These are phyloP conservation scores for Colletotrichum liriopes DNA, from an alignment of 2,329 filamentous ascomycete species.

Conservation along the genomic window DNA sequence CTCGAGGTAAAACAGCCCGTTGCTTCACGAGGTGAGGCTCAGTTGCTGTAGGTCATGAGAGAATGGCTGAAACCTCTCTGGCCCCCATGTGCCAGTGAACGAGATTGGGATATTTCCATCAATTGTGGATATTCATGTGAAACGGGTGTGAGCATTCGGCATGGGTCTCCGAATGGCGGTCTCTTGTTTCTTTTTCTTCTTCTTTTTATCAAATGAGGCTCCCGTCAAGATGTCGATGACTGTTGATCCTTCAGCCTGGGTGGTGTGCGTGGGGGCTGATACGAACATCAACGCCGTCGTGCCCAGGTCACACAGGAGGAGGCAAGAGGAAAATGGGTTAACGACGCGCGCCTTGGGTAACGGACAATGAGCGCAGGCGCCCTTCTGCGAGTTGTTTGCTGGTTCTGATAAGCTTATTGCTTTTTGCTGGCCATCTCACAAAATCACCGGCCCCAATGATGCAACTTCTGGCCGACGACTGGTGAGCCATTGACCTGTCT, in stretches of 20 bases:
- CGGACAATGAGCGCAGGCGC: background rate
- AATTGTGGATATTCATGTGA: constrained; percentile 32
- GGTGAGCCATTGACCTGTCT: constrained; percentile 20
- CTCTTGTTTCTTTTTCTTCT: background rate
- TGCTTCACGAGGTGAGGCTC: constrained; percentile 18
- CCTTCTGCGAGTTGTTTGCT: background rate
- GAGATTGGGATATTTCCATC: background rate
- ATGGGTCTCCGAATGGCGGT: constrained; percentile 25
- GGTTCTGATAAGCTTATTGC: constrained; percentile 7
- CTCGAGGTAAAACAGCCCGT: background rate
- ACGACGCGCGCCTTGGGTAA: background rate
- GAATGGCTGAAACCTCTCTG: background rate
- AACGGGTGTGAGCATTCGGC: constrained; percentile 34
- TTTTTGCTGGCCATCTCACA: constrained; percentile 9
- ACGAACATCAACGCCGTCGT: background rate
- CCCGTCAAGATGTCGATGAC: background rate
- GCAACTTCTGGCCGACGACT: constrained; percentile 7
- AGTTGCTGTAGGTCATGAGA: background rate
- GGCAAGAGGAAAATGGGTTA: background rate
- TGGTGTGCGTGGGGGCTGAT: constrained; percentile 15
- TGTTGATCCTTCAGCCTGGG: constrained; percentile 11
- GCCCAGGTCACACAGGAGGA: background rate
- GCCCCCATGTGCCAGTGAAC: constrained; percentile 5
- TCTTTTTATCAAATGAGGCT: constrained; percentile 14
- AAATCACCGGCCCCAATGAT: background rate